These are phyloP conservation scores for Aureobasidium sp. DNA, from an alignment of 2,329 filamentous ascomycete genomes.

Conservation along the genomic window DNA sequence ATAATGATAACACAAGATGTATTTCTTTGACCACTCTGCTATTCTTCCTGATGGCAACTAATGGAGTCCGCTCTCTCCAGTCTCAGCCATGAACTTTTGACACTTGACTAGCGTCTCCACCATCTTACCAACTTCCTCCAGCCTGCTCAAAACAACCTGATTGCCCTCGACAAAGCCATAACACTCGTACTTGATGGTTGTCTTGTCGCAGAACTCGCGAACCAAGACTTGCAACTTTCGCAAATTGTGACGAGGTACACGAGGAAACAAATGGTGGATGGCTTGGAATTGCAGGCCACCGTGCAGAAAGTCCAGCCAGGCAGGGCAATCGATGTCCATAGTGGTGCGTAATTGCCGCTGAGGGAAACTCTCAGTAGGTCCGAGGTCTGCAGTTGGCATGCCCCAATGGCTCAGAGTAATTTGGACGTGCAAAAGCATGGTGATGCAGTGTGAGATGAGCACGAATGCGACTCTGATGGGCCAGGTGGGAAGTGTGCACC, in stretches of 20 bases:
- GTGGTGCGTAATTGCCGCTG: constrained; percentile 63
- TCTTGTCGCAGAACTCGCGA: constrained; percentile 56
- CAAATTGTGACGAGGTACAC: constrained; percentile 61
- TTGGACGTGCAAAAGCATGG: constrained; percentile 61
- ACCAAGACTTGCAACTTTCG: constrained; percentile 52
- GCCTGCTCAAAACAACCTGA: constrained; percentile 43
- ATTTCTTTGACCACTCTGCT: no score
- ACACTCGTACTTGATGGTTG: constrained; percentile 53
- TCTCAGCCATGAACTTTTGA: constrained; percentile 32
- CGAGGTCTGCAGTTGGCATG: constrained; percentile 59
- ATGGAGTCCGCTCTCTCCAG: constrained; percentile 18
- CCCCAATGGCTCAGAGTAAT: constrained; percentile 66
- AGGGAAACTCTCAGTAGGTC: constrained; percentile 56
- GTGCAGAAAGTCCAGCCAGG: constrained; percentile 64
- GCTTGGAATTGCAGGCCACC: constrained; percentile 67
- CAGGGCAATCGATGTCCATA: constrained; percentile 65
- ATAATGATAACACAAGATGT: no score
- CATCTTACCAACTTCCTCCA: constrained; percentile 54
- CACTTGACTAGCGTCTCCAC: constrained; percentile 52
- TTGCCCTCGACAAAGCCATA: constrained; percentile 57
- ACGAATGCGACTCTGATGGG: constrained; percentile 63
- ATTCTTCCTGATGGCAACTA: not conserved
- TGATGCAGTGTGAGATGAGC: constrained; percentile 55
- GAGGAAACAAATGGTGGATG: constrained; percentile 61
- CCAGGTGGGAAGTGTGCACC: constrained; percentile 60